These are phyloP conservation scores for Parathielavia appendiculata DNA, from an alignment of 495 filamentous ascomycete genomes.

Conservation along the genomic window DNA sequence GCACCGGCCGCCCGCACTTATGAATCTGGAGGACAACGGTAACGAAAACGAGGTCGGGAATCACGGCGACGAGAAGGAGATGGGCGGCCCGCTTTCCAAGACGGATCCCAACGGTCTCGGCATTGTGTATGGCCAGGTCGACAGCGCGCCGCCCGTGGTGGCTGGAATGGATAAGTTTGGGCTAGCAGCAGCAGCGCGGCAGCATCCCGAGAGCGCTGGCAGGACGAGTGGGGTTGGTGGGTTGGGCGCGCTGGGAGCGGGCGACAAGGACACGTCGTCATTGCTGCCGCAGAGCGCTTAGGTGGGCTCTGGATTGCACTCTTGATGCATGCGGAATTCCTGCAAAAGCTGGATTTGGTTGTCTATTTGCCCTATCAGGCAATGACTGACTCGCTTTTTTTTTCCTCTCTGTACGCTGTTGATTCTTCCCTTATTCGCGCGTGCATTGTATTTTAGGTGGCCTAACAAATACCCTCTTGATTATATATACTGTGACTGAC, in stretches of 20 bases:
- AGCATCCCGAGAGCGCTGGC: conserved; percentile 37
- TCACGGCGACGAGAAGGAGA: neutral
- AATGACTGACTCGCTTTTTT: too few species aligned
- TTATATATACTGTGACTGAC: neutral
- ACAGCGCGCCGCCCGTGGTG: conserved; percentile 39
- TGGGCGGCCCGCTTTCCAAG: too few species aligned
- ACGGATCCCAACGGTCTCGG: conserved; percentile 38
- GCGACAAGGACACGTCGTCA: conserved; percentile 33
- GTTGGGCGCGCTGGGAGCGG: conserved; percentile 27
- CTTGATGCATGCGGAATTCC: neutral
- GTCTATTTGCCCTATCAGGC: too few species aligned
- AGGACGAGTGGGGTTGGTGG: conserved; percentile 27
- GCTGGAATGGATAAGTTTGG: conserved; percentile 46
- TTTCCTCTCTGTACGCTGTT: neutral
- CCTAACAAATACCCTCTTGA: conserved; percentile 3
- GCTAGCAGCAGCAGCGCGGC: conserved; percentile 17
- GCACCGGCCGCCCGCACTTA: conserved; percentile 81
- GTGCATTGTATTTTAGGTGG: neutral
- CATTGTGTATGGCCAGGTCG: conserved; percentile 47
- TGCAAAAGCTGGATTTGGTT: too few species aligned
- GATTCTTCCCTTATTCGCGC: neutral
- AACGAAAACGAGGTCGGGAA: conserved; percentile 18
- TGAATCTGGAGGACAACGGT: conserved; percentile 57
- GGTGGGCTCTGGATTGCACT: conserved; percentile 9
- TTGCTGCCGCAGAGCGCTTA: conserved; percentile 43